These are phyloP conservation scores for Pseudopithomyces maydicus DNA, from an alignment of 2,329 filamentous ascomycete genomes.

Conservation along the genomic window DNA sequence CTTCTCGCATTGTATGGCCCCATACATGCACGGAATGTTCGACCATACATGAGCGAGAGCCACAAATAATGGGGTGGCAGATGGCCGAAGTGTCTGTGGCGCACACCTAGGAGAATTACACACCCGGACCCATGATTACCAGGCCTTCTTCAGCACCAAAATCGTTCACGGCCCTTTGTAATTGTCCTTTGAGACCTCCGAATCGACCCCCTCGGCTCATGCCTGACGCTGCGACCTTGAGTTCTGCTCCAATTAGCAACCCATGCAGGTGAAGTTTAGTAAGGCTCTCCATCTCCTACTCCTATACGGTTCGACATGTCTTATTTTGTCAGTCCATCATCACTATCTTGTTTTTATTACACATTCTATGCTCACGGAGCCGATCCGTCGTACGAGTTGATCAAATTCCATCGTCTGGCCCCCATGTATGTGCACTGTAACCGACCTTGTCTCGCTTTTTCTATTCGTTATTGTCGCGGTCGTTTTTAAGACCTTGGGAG, in stretches of 20 bases:
- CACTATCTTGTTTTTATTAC: not conserved
- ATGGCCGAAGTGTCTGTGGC: slow-evolving; percentile 1
- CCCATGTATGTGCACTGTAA: not conserved
- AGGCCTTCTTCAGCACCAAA: not conserved
- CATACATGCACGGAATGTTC: not conserved
- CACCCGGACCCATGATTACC: not conserved
- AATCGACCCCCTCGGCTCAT: not conserved
- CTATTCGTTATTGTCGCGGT: not conserved
- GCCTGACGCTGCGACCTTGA: not conserved
- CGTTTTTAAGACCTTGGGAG: not conserved
- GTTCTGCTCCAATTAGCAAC: slow-evolving; percentile 5
- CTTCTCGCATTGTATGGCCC: slow-evolving; percentile 1
- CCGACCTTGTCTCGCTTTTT: not conserved
- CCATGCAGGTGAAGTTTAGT: not conserved
- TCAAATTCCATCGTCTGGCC: not conserved
- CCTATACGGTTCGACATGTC: not conserved
- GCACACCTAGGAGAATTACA: not conserved
- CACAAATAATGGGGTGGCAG: slow-evolving; percentile 2
- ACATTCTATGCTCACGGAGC: not conserved
- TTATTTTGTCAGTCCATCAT: not conserved
- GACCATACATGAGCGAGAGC: not conserved
- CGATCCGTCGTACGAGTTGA: not conserved
- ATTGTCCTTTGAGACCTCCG: slow-evolving; percentile 2
- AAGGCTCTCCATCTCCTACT: not conserved
- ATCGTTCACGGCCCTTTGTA: not conserved